Percentiles rank a stretch among this genome's conserved stretches.
Conservation (phyloP, 202 grass and related monocot species). For the Elaeis oleifera region DNA sequence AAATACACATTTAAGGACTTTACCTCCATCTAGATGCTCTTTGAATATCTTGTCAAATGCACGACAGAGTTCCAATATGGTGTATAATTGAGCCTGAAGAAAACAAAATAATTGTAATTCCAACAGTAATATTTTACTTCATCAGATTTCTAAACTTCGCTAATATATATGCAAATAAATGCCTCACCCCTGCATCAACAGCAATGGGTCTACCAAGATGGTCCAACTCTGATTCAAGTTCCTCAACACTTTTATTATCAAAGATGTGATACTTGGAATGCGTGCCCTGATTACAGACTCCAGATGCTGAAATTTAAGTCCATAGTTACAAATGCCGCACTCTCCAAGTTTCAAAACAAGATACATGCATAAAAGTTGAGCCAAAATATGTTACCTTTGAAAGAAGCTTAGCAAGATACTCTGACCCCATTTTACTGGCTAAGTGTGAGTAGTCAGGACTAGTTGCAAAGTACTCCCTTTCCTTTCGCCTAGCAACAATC, state of each 20-base stretch:
- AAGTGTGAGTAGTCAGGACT: slow-evolving; percentile 78
- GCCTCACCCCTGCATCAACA: slow-evolving; percentile 68
- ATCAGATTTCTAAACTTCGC: too few species aligned
- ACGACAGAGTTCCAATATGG: slow-evolving; percentile 85
- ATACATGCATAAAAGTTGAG: too few species aligned
- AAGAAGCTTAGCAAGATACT: slow-evolving; percentile 87
- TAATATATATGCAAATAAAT: too few species aligned
- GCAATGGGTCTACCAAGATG: slow-evolving; percentile 82
- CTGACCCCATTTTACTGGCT: slow-evolving; percentile 83
- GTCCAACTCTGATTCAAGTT: slow-evolving; percentile 94
- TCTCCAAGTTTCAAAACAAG: not conserved
- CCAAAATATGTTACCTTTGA: slow-evolving; percentile 39
- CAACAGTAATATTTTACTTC: too few species aligned
- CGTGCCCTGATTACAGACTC: slow-evolving; percentile 78
- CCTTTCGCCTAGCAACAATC: slow-evolving; percentile 71
- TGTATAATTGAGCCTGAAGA: slow-evolving; percentile 79
- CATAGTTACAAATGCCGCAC: not conserved
- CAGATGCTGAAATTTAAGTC: slow-evolving; percentile 43
- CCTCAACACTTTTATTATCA: slow-evolving; percentile 91
- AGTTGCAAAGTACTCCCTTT: slow-evolving; percentile 72
- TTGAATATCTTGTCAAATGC: slow-evolving; percentile 98
- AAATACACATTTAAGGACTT: not conserved
- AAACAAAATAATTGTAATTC: too few species aligned
- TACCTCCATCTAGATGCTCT: slow-evolving; percentile 99
- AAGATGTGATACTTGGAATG: slow-evolving; percentile 80